A percentile compares a stretch with the other conserved stretches of the same genome.
Evolutionary conservation across 768 basidiomycete genomes (phyloP).

Genomic region (Russula vinacea): DNA sequence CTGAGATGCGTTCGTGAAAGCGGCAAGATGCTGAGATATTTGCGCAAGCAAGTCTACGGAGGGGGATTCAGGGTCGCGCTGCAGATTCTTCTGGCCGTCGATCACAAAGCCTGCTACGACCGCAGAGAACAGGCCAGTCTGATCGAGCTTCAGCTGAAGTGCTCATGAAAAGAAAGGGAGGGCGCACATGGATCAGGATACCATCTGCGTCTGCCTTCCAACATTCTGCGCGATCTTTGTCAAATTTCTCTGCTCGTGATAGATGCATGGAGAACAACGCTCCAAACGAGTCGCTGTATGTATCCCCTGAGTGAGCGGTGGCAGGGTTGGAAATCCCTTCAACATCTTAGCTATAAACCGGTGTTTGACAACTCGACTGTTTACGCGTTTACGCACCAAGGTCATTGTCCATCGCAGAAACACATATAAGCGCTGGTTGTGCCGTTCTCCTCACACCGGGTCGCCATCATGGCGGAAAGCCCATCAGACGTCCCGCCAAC

Average conservation of each 20-base stretch:
- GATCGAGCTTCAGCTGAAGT: neutral
- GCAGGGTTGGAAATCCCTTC: too few relatives aligned
- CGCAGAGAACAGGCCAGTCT: neutral
- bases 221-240: neutral
- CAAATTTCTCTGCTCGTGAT: neutral
- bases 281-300: neutral
- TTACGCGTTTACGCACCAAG: neutral
- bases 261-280: neutral
- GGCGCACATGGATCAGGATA: neutral
- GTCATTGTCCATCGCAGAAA: neutral
- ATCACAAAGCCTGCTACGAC: neutral
- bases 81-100: neutral
- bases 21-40: neutral
- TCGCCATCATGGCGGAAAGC: conserved; percentile 19
- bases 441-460: neutral
- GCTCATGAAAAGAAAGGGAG: neutral
- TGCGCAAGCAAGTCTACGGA: neutral
- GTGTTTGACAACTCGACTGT: neutral
- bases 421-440: neutral
- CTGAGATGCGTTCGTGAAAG: neutral
- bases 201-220: neutral
- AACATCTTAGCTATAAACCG: neutral
- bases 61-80: neutral
- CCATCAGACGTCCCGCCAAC: conserved; percentile 12
- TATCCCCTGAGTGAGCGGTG: neutral